Percentiles rank a stretch among this genome's conserved stretches.
Evolutionary conservation across 2,329 filamentous ascomycete species (phyloP).

Genomic region (Paecilomyces sp.): DNA sequence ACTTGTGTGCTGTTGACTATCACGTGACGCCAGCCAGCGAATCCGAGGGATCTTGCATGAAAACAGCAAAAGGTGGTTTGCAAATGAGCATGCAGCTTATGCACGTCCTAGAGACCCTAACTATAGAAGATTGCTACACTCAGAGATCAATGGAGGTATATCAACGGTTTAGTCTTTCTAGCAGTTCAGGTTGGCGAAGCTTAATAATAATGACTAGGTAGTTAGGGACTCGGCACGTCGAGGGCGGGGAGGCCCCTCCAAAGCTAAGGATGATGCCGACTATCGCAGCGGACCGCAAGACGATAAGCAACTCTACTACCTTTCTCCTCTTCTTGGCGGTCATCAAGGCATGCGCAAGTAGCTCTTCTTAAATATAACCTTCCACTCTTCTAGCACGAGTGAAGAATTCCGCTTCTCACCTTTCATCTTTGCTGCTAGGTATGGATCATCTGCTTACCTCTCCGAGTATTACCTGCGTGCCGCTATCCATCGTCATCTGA

Average conservation of each 20-base stretch:
- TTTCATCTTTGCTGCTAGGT: background rate
- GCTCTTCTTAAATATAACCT: background rate
- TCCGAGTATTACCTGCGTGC: background rate
- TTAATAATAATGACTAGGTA: background rate
- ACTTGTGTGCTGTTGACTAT: background rate
- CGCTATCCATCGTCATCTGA: background rate
- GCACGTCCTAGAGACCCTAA: background rate
- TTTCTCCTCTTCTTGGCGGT: background rate
- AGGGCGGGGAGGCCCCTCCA: background rate
- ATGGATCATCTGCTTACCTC: background rate
- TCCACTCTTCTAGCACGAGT: background rate
- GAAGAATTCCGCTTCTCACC: background rate
- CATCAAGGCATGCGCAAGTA: background rate
- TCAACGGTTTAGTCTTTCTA: background rate
- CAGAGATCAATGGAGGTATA: background rate
- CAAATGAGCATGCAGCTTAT: background rate
- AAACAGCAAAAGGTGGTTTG: background rate
- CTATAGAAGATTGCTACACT: background rate
- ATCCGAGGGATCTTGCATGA: background rate
- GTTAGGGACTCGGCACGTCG: background rate
- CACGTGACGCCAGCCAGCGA: background rate
- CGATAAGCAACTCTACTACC: background rate
- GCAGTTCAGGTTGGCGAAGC: background rate
- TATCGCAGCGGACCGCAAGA: background rate
- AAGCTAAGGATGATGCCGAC: background rate